These are phyloP conservation scores for Penicillium soppii DNA, from an alignment of 495 filamentous ascomycete genomes.

Conservation along the genomic window DNA sequence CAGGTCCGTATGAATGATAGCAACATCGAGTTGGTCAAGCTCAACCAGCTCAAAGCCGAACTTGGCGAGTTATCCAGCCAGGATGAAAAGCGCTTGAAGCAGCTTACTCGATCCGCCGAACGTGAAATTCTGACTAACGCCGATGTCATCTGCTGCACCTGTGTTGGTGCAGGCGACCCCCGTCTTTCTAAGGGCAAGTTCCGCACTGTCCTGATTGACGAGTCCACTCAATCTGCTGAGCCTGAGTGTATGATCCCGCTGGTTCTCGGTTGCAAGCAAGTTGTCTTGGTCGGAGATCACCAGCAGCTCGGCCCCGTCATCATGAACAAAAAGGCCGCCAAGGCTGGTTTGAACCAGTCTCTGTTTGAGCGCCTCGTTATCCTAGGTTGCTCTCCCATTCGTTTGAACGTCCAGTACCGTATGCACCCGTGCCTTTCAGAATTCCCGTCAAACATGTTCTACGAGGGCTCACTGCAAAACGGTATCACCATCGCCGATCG, in stretches of 20 bases:
- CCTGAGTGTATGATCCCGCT: constrained; percentile 99
- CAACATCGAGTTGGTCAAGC: constrained; percentile 88
- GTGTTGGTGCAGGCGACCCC: constrained; percentile 95
- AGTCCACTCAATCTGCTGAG: constrained; percentile 98
- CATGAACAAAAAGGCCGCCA: constrained; percentile 99
- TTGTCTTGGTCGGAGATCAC: constrained; percentile 96
- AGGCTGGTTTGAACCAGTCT: constrained; percentile 95
- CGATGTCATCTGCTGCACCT: constrained; percentile 99
- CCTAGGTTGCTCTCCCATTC: constrained; percentile 86
- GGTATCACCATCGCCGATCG: constrained; percentile 89
- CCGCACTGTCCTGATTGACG: constrained; percentile 95
- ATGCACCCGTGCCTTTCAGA: constrained; percentile 99
- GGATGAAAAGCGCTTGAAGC: constrained; percentile 98
- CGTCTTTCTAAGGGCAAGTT: constrained; percentile 96
- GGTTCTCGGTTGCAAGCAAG: constrained; percentile 96
- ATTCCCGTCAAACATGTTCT: constrained; percentile 99
- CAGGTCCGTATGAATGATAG: constrained; percentile 97
- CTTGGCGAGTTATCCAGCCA: constrained; percentile 90
- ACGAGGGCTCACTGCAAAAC: constrained; percentile 96
- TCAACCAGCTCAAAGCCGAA: constrained; percentile 87
- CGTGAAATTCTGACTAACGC: constrained; percentile 94
- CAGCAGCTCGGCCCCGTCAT: constrained; percentile 98
- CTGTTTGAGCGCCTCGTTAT: constrained; percentile 96
- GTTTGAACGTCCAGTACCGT: constrained; percentile 95
- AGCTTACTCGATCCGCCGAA: constrained; percentile 88